Percentiles rank a stretch among this genome's conserved stretches.
phyloP scores from a whole-genome alignment of 148 eudicot genomes.

The Polygonum maritimum region DNA sequence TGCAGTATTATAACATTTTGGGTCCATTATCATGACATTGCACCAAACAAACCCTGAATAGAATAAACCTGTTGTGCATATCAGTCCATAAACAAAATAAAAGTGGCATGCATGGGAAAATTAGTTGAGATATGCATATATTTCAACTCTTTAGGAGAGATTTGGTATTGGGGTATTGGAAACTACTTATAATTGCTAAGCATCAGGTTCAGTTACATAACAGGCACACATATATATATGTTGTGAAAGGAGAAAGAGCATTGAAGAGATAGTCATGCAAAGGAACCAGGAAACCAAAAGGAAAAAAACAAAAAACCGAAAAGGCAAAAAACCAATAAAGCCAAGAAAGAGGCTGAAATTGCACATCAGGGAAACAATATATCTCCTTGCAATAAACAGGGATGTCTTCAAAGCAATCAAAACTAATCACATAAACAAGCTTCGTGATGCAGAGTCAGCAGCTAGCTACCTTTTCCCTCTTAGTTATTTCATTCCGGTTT shows the following conservation, averaged over 20 bases:
- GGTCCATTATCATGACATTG: not conserved
- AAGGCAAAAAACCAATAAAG: not conserved
- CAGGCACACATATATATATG: not conserved
- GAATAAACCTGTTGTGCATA: not conserved
- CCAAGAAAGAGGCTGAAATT: too few species aligned
- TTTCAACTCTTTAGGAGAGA: too few species aligned
- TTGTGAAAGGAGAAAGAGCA: not conserved
- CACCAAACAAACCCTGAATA: not conserved
- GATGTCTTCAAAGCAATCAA: not conserved
- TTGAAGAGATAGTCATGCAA: not conserved
- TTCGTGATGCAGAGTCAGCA: too few species aligned
- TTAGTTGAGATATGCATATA: not conserved
- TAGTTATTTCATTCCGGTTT: too few species aligned
- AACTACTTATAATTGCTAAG: not conserved
- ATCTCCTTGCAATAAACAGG: not conserved
- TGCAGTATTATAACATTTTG: not conserved
- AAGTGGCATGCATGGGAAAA: not conserved
- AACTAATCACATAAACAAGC: not conserved
- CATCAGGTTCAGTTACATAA: not conserved
- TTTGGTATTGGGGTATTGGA: not conserved
- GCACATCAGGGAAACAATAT: too few species aligned
- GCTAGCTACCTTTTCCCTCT: too few species aligned
- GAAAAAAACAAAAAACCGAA: not conserved
- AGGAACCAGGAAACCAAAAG: too few species aligned
- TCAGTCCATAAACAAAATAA: not conserved